Evolutionary conservation across 768 basidiomycete genomes (phyloP), one percentile per base, ranked within the genome.

Genomic region (Mycena rosella): DNA sequence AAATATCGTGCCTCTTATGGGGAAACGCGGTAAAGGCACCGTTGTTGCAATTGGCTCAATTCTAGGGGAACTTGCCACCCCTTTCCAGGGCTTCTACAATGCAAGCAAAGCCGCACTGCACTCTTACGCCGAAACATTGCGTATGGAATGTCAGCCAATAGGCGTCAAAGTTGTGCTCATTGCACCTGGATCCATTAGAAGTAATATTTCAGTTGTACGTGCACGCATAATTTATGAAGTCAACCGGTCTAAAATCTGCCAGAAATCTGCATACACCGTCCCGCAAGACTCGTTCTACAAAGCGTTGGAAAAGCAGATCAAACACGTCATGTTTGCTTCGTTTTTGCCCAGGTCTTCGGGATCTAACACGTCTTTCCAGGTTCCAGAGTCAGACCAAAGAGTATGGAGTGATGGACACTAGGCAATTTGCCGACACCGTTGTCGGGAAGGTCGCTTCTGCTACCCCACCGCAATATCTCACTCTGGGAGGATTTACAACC

Each of bases 1-100:
- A n/a, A 68, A 72, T 8, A 73, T 78, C 17, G 69, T 76, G 1
- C 78, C 77, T 7, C 73, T 74, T 36, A 81, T 5, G 80, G 75
- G 73, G 5, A 56, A 68, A 55, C 60, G 67, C 0, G 77, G 77
- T 42, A 66, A 59, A 0, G 78, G 79, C n/a, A 69, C 75, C 11
- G 69, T 81, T 20, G 72, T 81, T 34, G 75, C 74, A 24, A 67
- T 81, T 26, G 78, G 80, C 0, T 77, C 76, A 4, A 75, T 80
- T 48, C 70, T 72, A 17, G 79, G 78, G 26, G 68, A 72, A 66
- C 63, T 72, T 38, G 67, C 73, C 0, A 77, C 78, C 0, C 79
- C 80, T 0, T 81, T 75, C 71, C 68, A 73, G 4, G 77, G 77
- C 2, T 69, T 78, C 24, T 80, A 81, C 68, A 72, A 70, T 14